Evolutionary conservation across 1,284 basidiomycete species (phyloP).

Genomic region (Marasmius fiardii): DNA sequence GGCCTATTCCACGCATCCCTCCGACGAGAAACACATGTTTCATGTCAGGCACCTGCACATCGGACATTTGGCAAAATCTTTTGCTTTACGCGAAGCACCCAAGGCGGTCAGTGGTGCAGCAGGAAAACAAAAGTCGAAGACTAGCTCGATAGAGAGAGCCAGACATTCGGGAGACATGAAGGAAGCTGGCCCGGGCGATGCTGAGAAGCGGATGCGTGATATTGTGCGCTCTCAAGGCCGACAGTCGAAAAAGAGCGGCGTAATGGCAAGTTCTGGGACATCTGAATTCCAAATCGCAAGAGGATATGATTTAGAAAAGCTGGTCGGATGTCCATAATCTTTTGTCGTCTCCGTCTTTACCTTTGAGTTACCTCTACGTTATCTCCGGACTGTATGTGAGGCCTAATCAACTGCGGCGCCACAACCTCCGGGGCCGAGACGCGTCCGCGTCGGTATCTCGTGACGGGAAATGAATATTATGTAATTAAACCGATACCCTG

Average conservation of each 20-base stretch:
- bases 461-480: neutral
- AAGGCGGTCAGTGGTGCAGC: conserved; percentile 50
- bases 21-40: conserved; percentile 94
- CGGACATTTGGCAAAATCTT: conserved; percentile 96
- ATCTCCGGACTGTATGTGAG: too few species aligned
- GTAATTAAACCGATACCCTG: neutral
- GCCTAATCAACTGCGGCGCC: too few species aligned
- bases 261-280: conserved; percentile 70
- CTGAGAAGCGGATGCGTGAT: conserved; percentile 85
- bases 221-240: conserved; percentile 86
- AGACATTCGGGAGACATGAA: conserved; percentile 29
- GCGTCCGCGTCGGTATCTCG: neutral
- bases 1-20: conserved; percentile 96
- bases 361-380: too few species aligned
- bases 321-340: conserved; percentile 33
- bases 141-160: conserved; percentile 17
- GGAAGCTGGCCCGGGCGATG: conserved; percentile 50
- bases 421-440: neutral
- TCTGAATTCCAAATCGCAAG: conserved; percentile 85
- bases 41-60: conserved; percentile 92
- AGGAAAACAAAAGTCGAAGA: conserved; percentile 17
- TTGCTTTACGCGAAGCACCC: conserved; percentile 93
- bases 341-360: too few species aligned
- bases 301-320: conserved; percentile 63
- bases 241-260: conserved; percentile 75